phyloP scores from a whole-genome alignment of 768 basidiomycete species.

The Pleurotus salmoneostramineus region DNA sequence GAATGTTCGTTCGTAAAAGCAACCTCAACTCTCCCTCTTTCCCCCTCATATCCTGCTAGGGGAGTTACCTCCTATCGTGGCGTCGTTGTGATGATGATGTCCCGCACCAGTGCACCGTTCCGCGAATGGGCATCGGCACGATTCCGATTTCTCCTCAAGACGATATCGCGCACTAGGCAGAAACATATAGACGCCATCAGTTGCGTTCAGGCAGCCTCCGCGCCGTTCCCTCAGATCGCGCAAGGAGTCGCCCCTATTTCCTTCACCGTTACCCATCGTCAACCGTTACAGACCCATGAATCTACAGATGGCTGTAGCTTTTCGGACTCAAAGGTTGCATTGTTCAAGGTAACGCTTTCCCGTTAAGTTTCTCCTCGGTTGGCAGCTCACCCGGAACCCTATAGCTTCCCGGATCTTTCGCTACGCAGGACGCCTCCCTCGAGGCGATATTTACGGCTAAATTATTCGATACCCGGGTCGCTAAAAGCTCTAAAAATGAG shows the following conservation, averaged over 20 bases:
- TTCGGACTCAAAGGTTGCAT: constrained; percentile 54
- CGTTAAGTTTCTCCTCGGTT: neutral
- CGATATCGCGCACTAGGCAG: neutral
- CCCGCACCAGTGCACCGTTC: neutral
- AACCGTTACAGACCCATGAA: constrained; percentile 21
- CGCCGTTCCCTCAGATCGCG: neutral
- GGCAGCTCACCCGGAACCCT: neutral
- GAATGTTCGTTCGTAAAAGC: neutral
- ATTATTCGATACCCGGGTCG: constrained; percentile 15
- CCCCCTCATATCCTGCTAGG: neutral
- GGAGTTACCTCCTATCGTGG: neutral
- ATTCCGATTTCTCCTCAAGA: neutral
- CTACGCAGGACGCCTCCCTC: constrained; percentile 21
- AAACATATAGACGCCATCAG: neutral
- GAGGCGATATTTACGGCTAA: constrained; percentile 37
- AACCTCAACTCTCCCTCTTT: neutral
- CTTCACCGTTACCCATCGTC: neutral
- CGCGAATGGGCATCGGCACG: neutral
- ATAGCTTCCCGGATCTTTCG: constrained; percentile 35
- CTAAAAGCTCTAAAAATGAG: constrained; percentile 23
- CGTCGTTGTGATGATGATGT: neutral
- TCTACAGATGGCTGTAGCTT: constrained; percentile 49
- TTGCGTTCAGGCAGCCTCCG: neutral
- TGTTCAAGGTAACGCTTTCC: constrained; percentile 54
- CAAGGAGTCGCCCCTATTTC: neutral